Conservation (phyloP, 306 rosid genomes). For the Malus orientalis region DNA sequence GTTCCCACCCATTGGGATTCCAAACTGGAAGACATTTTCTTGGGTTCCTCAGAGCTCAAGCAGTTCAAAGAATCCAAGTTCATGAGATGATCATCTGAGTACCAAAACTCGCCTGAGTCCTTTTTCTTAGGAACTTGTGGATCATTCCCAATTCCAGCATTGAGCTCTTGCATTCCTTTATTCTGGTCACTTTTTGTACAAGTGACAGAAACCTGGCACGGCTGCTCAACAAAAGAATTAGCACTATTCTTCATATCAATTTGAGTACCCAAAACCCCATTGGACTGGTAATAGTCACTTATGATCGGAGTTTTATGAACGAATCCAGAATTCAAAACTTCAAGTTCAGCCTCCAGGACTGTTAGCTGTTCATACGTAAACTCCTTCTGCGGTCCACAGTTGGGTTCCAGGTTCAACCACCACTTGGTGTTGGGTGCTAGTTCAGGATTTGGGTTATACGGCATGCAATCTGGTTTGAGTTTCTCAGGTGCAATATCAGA, state of each 20-base stretch:
- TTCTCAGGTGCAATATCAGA: conserved; percentile 31
- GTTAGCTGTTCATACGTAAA: conserved; percentile 29
- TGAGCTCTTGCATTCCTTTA: conserved; percentile 24
- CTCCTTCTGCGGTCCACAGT: conserved; percentile 31
- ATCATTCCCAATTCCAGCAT: conserved; percentile 28
- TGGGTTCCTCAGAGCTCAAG: conserved; percentile 32
- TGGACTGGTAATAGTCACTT: conserved; percentile 23
- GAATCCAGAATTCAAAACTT: conserved; percentile 27
- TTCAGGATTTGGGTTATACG: conserved; percentile 18
- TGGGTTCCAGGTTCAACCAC: conserved; percentile 65
- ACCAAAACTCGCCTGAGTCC: conserved; percentile 35
- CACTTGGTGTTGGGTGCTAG: conserved; percentile 37
- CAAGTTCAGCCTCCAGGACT: conserved; percentile 35
- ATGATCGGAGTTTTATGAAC: conserved; percentile 21
- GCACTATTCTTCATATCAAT: conserved; percentile 16
- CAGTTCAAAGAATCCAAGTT: conserved; percentile 42
- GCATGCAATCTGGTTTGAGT: conserved; percentile 14
- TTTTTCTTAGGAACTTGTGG: conserved; percentile 30
- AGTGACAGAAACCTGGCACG: conserved; percentile 23
- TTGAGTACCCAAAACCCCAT: conserved; percentile 20
- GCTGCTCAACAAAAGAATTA: conserved; percentile 24
- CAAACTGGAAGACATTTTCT: conserved; percentile 35
- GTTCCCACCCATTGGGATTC: conserved; percentile 44
- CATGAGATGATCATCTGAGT: conserved; percentile 39
- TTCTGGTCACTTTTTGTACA: conserved; percentile 19